phyloP scores from a whole-genome alignment of 164 flowering plant species.

The Vitis rupestris region DNA sequence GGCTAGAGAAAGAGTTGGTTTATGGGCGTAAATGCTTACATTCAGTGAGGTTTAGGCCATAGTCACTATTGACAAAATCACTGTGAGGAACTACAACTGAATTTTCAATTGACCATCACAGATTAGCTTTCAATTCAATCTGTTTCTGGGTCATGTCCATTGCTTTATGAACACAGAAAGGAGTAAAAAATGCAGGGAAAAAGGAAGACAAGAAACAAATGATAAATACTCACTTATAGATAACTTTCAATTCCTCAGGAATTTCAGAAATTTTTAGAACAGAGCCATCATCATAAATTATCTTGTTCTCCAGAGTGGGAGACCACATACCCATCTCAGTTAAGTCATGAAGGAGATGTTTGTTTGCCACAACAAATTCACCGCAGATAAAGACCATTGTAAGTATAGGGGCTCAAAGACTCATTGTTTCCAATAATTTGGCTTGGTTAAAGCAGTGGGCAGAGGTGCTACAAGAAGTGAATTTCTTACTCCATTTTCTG shows the following conservation, averaged over 20 bases:
- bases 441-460: constrained; percentile 99
- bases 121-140: no score
- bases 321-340: constrained; percentile 99
- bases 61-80: no score
- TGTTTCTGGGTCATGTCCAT: no score
- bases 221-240: constrained; percentile 61
- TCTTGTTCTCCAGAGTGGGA: constrained; percentile 75
- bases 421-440: constrained; percentile 98
- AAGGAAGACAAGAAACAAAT: no score
- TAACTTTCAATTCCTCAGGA: constrained; percentile 64
- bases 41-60: no score
- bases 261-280: constrained; percentile 71
- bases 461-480: constrained; percentile 94
- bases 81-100: no score
- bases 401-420: constrained; percentile 97
- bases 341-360: constrained; percentile 93
- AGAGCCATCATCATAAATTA: constrained; percentile 81
- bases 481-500: constrained; percentile 76
- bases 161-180: no score
- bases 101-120: no score
- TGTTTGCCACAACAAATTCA: constrained; percentile 97
- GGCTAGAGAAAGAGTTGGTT: no score
- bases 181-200: neutral
- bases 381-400: constrained; percentile 75
- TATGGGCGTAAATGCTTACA: no score